Conservation (phyloP, 257 asterid species). For the Lycium barbarum region DNA sequence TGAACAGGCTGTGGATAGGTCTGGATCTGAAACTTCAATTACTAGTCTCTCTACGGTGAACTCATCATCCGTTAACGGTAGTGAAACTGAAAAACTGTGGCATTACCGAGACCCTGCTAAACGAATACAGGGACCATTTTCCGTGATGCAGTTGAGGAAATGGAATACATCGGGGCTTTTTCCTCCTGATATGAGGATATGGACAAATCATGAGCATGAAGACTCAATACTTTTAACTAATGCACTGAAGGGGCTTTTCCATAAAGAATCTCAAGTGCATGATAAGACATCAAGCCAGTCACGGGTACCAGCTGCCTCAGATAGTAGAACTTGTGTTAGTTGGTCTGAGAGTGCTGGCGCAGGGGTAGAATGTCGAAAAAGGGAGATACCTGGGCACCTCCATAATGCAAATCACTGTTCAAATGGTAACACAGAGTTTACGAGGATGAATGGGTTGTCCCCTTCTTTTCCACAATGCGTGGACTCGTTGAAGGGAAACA, state of each 20-base stretch:
- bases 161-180: conserved; percentile 89
- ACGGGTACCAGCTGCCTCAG: conserved; percentile 40
- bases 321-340: conserved; percentile 19
- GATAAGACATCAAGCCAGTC: conserved; percentile 43
- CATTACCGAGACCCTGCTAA: conserved; percentile 96
- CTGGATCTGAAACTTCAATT: conserved; percentile 56
- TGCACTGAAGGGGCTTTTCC: conserved; percentile 64
- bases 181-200: conserved; percentile 88
- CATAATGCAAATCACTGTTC: conserved; percentile 30
- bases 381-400: background rate
- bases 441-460: conserved; percentile 49
- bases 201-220: conserved; percentile 77
- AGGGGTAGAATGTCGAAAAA: conserved; percentile 9
- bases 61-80: conserved; percentile 47
- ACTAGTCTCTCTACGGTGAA: conserved; percentile 40
- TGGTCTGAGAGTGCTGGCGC: conserved; percentile 28
- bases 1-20: conserved; percentile 50
- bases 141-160: conserved; percentile 78
- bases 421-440: conserved; percentile 37
- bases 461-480: conserved; percentile 53
- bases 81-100: conserved; percentile 87
- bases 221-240: conserved; percentile 73
- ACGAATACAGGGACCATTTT: conserved; percentile 92
- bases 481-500: conserved; percentile 36
- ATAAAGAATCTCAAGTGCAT: conserved; percentile 52